Evolutionary conservation across 148 eudicot genomes (phyloP).

Genomic region (Camellia sinensis): DNA sequence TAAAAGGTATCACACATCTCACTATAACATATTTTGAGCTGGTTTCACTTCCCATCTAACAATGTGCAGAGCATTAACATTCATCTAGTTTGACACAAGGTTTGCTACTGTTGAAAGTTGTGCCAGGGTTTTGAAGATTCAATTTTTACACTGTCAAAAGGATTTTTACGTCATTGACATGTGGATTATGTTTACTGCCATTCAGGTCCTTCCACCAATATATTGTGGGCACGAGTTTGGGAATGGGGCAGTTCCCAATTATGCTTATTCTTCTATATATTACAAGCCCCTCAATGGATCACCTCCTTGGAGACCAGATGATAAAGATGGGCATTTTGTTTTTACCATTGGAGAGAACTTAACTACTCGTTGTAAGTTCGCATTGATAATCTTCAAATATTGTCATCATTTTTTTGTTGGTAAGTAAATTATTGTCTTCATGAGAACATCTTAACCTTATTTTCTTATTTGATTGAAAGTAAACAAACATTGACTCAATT

Average conservation of each 20-base stretch:
- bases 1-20: neutral
- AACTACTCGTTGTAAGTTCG: slow-evolving; percentile 54
- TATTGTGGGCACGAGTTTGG: slow-evolving; percentile 47
- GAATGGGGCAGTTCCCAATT: slow-evolving; percentile 44
- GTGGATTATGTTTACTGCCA: slow-evolving; percentile 6
- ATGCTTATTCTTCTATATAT: slow-evolving; percentile 55
- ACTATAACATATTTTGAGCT: neutral
- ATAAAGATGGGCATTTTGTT: slow-evolving; percentile 53
- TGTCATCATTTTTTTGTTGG: too few relatives aligned
- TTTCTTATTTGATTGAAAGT: too few relatives aligned
- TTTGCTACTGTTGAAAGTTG: neutral
- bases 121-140: slow-evolving; percentile 1
- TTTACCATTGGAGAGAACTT: slow-evolving; percentile 50
- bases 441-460: too few relatives aligned
- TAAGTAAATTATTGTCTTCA: too few relatives aligned
- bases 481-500: too few relatives aligned
- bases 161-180: neutral
- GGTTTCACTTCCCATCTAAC: neutral
- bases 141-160: neutral
- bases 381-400: neutral
- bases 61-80: neutral
- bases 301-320: slow-evolving; percentile 79
- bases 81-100: neutral
- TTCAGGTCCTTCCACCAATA: slow-evolving; percentile 51
- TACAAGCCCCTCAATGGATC: slow-evolving; percentile 51